Base-by-base conservation (phyloP, 2,329 filamentous ascomycete genomes). In the Fonsecaea multimorphosa region DNA sequence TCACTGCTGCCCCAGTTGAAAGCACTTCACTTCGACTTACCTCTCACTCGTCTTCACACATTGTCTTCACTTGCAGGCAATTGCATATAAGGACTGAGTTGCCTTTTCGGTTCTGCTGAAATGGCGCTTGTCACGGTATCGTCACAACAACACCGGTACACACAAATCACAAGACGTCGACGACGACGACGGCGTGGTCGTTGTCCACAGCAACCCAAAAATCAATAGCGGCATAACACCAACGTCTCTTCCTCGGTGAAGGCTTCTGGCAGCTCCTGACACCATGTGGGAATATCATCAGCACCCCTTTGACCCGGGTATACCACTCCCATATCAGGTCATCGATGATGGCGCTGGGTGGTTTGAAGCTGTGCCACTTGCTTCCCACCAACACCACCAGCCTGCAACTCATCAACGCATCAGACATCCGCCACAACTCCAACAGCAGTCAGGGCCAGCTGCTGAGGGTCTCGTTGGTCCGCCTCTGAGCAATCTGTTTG, bases 251-350 rank as follows among this genome's bases (percentile, higher is more conserved):
- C 55, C 6, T 16, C 38, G 32, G 14, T n/a, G 36, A 36, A 11
- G 27, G 38, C 7, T 2, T 32, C 2, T 4, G 8, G 8, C 8
- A 31, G 29, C 29, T 31, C 29, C 29, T 32, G 6, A 14, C 8
- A 16, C 29, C 11, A 60, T 60, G 58, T 16, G 19, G 58, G 19
- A 38, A 16, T 24, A 24, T 4, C 19, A 12, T 34, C 58, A 11
- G 40, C 44, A 24, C 31, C 46, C 44, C 31, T 60, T 38, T 32
- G 58, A 60, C 31, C 46, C 58, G 3, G 58, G 44, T 40, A 46
- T 29, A 12, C 44, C 58, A 53, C 16, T 19, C 2, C 1, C 14
- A 24, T 49, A 49, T 19, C 44, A 49, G 44, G 4, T 22, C 22
- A 22, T 49, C 19, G 44, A 49, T 49, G 44, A 49, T 49, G 19